Evolutionary conservation across 495 filamentous ascomycete species (phyloP).

Genomic region (Aspergillus conjunctus): DNA sequence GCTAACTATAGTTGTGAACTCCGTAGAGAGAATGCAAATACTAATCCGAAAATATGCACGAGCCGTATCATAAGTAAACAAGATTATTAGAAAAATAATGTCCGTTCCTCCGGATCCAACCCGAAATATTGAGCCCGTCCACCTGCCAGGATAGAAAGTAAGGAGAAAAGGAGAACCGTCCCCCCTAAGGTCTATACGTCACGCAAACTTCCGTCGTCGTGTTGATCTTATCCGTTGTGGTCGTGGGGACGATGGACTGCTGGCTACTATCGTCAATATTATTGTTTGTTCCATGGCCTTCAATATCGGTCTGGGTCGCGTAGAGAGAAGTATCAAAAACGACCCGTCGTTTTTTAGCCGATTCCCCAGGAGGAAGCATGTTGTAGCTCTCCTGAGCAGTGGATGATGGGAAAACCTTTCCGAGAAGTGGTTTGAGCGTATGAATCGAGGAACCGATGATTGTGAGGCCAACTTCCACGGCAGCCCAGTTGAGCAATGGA

Average conservation of each 20-base stretch:
- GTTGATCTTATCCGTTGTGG: slow-evolving; percentile 10
- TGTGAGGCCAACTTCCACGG: slow-evolving; percentile 29
- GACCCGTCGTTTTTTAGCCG: not conserved
- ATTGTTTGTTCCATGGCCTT: not conserved
- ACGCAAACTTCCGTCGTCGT: slow-evolving; percentile 11
- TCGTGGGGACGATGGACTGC: slow-evolving; percentile 8
- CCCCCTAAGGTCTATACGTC: not conserved
- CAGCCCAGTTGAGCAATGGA: slow-evolving; percentile 27
- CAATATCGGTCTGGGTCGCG: slow-evolving; percentile 4
- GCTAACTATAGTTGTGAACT: too few species aligned
- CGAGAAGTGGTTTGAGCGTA: slow-evolving; percentile 20
- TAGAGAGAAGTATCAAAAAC: slow-evolving; percentile 12
- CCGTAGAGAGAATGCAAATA: too few species aligned
- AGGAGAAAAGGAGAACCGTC: not conserved
- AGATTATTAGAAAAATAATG: too few species aligned
- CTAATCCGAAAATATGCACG: too few species aligned
- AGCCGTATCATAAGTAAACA: too few species aligned
- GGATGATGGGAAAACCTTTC: not conserved
- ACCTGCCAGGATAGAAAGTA: not conserved
- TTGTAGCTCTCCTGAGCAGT: slow-evolving; percentile 16
- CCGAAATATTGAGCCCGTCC: not conserved
- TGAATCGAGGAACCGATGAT: slow-evolving; percentile 32
- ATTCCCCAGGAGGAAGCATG: slow-evolving; percentile 4
- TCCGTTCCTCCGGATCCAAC: too few species aligned
- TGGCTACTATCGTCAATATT: slow-evolving; percentile 9